Percentiles rank a stretch among this genome's conserved stretches.
Conservation (phyloP, 331 rosid species). For the Stylosanthes scabra region DNA sequence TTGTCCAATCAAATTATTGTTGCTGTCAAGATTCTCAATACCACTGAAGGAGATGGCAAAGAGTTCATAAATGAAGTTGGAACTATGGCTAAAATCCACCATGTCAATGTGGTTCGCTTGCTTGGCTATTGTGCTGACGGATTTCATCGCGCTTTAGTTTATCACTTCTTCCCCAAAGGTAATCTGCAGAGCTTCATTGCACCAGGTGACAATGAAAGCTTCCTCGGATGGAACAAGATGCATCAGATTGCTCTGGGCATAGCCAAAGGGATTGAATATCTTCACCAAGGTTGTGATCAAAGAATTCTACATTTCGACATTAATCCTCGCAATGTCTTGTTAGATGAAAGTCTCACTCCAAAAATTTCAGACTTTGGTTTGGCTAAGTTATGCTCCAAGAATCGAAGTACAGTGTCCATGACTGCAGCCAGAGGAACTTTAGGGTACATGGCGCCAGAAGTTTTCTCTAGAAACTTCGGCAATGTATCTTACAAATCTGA, state of each 20-base stretch:
- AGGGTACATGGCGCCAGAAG: too few relatives aligned
- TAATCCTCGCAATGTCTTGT: too few relatives aligned
- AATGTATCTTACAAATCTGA: too few relatives aligned
- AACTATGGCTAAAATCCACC: conserved; percentile 49
- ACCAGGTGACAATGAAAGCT: background rate
- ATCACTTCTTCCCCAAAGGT: conserved; percentile 45
- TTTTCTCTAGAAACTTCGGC: too few relatives aligned
- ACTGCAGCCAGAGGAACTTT: conserved; percentile 12
- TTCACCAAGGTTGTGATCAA: too few relatives aligned
- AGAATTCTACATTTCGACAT: too few relatives aligned
- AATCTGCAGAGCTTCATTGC: conserved; percentile 33
- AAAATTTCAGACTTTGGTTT: conserved; percentile 24
- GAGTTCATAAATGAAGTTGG: conserved; percentile 52
- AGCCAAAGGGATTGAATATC: too few relatives aligned
- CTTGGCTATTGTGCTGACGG: conserved; percentile 49
- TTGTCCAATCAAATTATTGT: conserved; percentile 34
- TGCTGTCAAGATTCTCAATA: conserved; percentile 49
- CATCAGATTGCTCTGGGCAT: too few relatives aligned
- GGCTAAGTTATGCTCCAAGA: conserved; percentile 27
- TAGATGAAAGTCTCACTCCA: too few relatives aligned
- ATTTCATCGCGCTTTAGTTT: conserved; percentile 30
- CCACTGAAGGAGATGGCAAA: conserved; percentile 25
- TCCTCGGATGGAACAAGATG: too few relatives aligned
- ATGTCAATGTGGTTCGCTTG: conserved; percentile 47
- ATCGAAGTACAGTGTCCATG: conserved; percentile 15